Evolutionary conservation across 768 basidiomycete species (phyloP), one percentile per base, ranked within the genome.

Genomic region (Mycena indigotica): DNA sequence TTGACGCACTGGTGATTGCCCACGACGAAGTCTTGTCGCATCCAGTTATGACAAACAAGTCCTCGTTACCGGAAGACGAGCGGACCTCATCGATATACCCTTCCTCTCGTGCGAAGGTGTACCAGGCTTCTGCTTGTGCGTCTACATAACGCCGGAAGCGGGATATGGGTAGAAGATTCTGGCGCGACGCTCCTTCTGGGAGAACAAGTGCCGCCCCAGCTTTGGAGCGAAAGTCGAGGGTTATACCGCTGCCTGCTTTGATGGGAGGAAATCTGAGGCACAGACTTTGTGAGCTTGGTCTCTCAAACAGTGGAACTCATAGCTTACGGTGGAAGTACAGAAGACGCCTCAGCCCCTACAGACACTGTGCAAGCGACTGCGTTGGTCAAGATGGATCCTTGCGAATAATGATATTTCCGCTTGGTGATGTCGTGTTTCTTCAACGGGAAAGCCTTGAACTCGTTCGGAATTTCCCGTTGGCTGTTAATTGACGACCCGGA

Each of bases 1-100:
- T 35, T 0, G 62, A 56, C 12, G 53, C 60, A 3, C 63, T 53
- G 13, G 58, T 59, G 25, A 66, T 48, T 16, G 46, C 59, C 65
- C 65, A 66, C 6, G 63, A 58, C 17, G 46, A 19, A 3, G 63
- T 46, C 54, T 66, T 64, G 49, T 66, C 65, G 57, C 59, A 64
- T 4, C 63, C 63, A 21, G 63, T 66, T 3, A 66, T 55, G 1
- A 64, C 56, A 39, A 62, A 66, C 4, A 64, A 41, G 23, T 28
- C 8, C 25, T 44, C n/a, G n/a, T 48, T 24, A 8, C 46, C 25
- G 24, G 46, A 48, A 30, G 21, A 35, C 12, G 15, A n/a, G 12
- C 15, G 16, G 23, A 17, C 5, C 23, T 48, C 5, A 21, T 35
- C 21, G 32, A 28, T 19, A 48, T 19, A 24, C 52, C 39, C 26